These are phyloP conservation scores for Aspergillus fumigatiaffinis DNA, from an alignment of 2,329 filamentous ascomycete genomes.

Conservation along the genomic window DNA sequence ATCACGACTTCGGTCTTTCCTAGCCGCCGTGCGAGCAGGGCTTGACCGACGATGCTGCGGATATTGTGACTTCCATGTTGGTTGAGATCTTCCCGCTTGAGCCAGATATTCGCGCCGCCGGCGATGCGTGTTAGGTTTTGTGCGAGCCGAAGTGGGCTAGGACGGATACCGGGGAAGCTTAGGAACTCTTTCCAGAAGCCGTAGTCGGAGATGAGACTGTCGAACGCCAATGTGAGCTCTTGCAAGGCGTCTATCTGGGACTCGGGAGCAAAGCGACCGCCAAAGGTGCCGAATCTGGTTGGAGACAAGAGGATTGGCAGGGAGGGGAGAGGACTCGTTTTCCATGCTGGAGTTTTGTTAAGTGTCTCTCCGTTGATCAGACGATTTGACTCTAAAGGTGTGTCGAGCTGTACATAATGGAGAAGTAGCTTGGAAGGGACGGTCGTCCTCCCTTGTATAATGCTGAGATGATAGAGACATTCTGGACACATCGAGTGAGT, in stretches of 20 bases:
- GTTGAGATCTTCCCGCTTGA: constrained; percentile 22
- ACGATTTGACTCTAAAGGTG: not conserved
- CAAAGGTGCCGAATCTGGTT: constrained; percentile 20
- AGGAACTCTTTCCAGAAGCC: constrained; percentile 24
- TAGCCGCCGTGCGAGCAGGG: constrained; percentile 73
- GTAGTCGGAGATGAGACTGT: constrained; percentile 21
- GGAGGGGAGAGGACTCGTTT: constrained; percentile 11
- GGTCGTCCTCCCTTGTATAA: not conserved
- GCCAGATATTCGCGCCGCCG: constrained; percentile 22
- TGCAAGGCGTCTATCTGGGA: constrained; percentile 23
- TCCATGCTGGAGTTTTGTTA: constrained; percentile 4
- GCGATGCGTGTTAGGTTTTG: constrained; percentile 14
- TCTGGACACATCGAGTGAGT: not conserved
- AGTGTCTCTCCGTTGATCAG: not conserved
- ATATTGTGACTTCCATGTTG: constrained; percentile 22
- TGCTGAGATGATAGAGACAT: not conserved
- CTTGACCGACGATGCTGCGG: constrained; percentile 49
- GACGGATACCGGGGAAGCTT: constrained; percentile 14
- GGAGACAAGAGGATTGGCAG: constrained; percentile 3
- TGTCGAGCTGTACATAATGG: not conserved
- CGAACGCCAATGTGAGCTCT: constrained; percentile 23
- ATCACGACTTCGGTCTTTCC: constrained; percentile 95
- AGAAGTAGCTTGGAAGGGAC: not conserved
- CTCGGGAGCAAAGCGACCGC: constrained; percentile 26
- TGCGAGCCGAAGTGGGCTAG: constrained; percentile 18